Evolutionary conservation across 2,329 filamentous ascomycete species (phyloP), one percentile per base, ranked within the genome.

Genomic region (Sclerotinia minor): DNA sequence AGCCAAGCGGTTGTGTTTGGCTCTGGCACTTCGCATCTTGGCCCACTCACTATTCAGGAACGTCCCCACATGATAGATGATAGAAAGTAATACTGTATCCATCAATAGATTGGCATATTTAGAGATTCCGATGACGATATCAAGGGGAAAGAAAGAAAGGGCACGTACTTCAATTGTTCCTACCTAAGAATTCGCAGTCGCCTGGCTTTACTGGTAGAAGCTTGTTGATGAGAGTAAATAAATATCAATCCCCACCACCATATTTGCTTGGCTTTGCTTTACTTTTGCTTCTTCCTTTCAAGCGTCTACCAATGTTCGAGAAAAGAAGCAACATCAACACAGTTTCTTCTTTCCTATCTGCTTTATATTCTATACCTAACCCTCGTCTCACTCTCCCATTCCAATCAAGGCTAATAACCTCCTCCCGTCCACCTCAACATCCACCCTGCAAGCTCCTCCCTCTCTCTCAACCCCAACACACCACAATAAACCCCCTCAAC

Each of bases 31-130:
- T 13, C 19, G 15, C 3, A 24, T 19, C 8, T 24, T 21, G 21
- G 29, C 59, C 45, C 59, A 50, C 59, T 45, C 59, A 50, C 59
- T 50, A 50, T 50, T 38, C 59, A 61, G 29, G 45, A 21, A 49
- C 59, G 13, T 35, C 44, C 44, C 58, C 44, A 21, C 58, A 61
- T 47, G 15, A 60, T 47, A 60, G 26, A 61, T 47, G 15, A 60
- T 47, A 60, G 26, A 49, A 49, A 38, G 58, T 61, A n/a, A 32
- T 49, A n/a, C n/a, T n/a, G n/a, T n/a, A n/a, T 49, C 29, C 58
- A 38, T 50, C 58, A 50, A 41, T 50, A 38, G 59, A 52, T 50
- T 59, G 52, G n/a, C 35, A 44, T 58, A 44, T 58, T 26, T 44
- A 26, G 54, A 26, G 6, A 13, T 21, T 15, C 5, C 15, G 19